Base-by-base conservation (phyloP, 805 yeast genomes). In the Zygosaccharomyces siamensis region DNA sequence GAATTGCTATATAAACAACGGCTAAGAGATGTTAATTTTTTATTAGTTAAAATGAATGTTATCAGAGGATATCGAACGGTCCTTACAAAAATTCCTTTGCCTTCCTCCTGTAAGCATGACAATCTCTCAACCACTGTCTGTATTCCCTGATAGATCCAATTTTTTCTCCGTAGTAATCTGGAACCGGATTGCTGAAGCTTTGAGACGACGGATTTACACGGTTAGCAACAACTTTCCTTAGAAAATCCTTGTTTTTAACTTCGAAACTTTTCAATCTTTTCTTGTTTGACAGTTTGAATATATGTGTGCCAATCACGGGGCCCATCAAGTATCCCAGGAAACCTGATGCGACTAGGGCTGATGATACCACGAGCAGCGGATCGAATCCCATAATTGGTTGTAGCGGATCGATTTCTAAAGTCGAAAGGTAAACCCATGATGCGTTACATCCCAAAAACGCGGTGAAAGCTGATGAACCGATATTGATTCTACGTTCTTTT, bases 161-260 rank as follows among this genome's bases (percentile, higher is more conserved):
- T 69, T 87, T 87, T 71, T 93, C 99, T 36, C 99, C 99, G 65
- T 93, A 93, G 71, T 89, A 93, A 69, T 93, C 99, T n/a, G 97
- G 97, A 41, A 93, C 95, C 11, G 98, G 98, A 69, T 92, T 93
- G 47, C 86, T 78, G 70, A 89, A 84, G 61, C 89, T 81, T 71
- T 90, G 97, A 48, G 86, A 81, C 16, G 90, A 78, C 18, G 99
- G 96, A 71, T 93, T 96, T 27, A 90, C 97, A 61, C 99, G 77
- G 69, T 89, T 85, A 49, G 74, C 74, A 58, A 78, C 80, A 54
- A 93, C 77, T 62, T 81, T 92, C 55, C 78, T 77, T 64, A 92
- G 73, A 59, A 92, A 93, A 35, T 77, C 73, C 55, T 81, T 78
- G 63, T 92, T 89, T 71, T 86, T 90, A 44, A 66, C 56, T 50